Conservation (phyloP, 2,329 filamentous ascomycete species). For the Ophiostoma ips region DNA sequence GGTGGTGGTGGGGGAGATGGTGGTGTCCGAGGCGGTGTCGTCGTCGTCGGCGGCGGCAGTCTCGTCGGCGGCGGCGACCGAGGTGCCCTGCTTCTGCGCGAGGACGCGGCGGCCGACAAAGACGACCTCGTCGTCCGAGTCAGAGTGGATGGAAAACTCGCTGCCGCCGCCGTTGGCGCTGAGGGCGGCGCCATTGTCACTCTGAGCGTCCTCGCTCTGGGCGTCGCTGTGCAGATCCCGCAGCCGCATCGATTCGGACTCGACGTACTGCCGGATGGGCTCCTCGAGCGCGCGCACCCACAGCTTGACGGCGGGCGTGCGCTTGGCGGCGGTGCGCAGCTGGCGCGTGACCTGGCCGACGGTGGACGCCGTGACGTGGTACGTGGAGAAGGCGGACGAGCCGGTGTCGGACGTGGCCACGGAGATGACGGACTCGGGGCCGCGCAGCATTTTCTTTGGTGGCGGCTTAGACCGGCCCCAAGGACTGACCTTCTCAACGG, state of each 20-base stretch:
- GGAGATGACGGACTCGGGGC: not conserved
- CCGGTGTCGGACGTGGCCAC: not conserved
- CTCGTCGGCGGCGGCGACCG: conserved; percentile 30
- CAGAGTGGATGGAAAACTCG: conserved; percentile 45
- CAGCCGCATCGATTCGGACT: conserved; percentile 17
- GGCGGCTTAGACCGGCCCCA: too few relatives aligned
- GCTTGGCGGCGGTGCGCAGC: conserved; percentile 67
- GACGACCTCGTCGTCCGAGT: conserved; percentile 70
- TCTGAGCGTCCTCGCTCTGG: too few relatives aligned
- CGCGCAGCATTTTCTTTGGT: not conserved
- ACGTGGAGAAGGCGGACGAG: conserved; percentile 12
- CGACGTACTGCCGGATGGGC: conserved; percentile 64
- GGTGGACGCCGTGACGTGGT: not conserved
- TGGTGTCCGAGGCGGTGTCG: not conserved
- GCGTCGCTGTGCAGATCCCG: not conserved
- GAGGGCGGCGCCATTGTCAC: conserved; percentile 26
- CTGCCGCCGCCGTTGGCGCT: not conserved
- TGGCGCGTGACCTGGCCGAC: conserved; percentile 58
- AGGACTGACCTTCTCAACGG: conserved; percentile 17
- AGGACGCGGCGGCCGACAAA: conserved; percentile 55
- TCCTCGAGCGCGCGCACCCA: conserved; percentile 76
- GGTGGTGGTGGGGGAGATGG: not conserved
- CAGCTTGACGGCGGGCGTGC: conserved; percentile 59
- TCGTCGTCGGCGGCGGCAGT: conserved; percentile 36
- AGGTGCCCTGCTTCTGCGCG: conserved; percentile 18